Conservation (phyloP, 2,329 filamentous ascomycete species). For the Paecilomyces sp. region DNA sequence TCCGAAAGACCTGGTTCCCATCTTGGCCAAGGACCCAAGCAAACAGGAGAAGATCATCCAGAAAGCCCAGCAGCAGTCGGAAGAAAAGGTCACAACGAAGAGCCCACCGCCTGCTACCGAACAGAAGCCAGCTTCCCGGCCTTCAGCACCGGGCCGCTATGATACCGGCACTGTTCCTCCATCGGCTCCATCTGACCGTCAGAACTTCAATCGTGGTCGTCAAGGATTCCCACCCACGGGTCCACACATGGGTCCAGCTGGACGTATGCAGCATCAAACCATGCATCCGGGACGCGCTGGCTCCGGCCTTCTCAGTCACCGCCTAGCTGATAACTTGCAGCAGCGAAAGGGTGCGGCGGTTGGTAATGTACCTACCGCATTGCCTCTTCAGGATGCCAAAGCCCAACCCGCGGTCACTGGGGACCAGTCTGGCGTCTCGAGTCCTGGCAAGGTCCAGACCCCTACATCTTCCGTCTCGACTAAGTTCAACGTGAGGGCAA, state of each 20-base stretch:
- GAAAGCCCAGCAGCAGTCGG: conserved; percentile 71
- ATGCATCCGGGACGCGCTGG: conserved; percentile 34
- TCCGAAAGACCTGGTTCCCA: conserved; percentile 82
- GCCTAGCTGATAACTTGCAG: conserved; percentile 46
- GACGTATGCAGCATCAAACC: conserved; percentile 36
- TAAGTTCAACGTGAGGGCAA: conserved; percentile 55
- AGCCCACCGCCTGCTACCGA: conserved; percentile 36
- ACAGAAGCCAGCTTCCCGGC: conserved; percentile 46
- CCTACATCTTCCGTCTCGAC: conserved; percentile 47
- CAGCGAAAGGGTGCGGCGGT: conserved; percentile 41
- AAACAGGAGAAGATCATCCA: conserved; percentile 93
- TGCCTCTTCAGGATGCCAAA: conserved; percentile 59
- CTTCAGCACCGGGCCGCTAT: conserved; percentile 42
- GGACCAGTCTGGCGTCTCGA: conserved; percentile 44
- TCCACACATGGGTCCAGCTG: conserved; percentile 35
- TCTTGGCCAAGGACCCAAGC: conserved; percentile 90
- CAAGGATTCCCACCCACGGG: conserved; percentile 40
- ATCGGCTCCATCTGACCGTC: conserved; percentile 38
- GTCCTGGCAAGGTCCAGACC: conserved; percentile 42
- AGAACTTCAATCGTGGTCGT: conserved; percentile 41
- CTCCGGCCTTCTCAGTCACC: conserved; percentile 43
- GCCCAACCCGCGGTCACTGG: conserved; percentile 66
- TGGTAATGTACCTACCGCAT: conserved; percentile 43
- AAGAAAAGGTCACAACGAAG: conserved; percentile 47
- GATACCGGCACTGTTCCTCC: conserved; percentile 29